Evolutionary conservation across 2,329 filamentous ascomycete species (phyloP).

Genomic region (Gnomoniopsis sp.): DNA sequence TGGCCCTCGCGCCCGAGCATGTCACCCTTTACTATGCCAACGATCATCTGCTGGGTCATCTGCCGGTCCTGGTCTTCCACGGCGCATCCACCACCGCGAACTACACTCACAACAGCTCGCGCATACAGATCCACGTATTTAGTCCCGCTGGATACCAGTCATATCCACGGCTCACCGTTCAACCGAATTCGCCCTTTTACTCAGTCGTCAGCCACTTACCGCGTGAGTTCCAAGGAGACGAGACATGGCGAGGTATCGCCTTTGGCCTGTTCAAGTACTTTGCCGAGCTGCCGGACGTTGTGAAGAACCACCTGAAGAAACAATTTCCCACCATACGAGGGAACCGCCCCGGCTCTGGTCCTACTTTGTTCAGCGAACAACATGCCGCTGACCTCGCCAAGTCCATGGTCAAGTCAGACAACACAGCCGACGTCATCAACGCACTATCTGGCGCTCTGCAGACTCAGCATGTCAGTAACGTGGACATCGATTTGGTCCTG

Average conservation of each 20-base stretch:
- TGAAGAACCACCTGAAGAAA: constrained; percentile 68
- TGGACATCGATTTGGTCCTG: constrained; percentile 84
- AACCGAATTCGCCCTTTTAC: constrained; percentile 88
- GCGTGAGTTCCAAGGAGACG: constrained; percentile 92
- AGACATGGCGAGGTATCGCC: constrained; percentile 84
- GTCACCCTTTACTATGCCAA: constrained; percentile 85
- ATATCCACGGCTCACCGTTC: constrained; percentile 87
- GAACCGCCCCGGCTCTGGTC: constrained; percentile 59
- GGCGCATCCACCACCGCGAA: constrained; percentile 87
- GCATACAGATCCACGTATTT: constrained; percentile 92
- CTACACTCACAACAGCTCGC: constrained; percentile 81
- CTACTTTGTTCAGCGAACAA: constrained; percentile 78
- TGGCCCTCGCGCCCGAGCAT: constrained; percentile 75
- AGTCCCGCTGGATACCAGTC: constrained; percentile 84
- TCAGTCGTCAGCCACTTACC: constrained; percentile 85
- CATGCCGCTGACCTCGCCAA: constrained; percentile 90
- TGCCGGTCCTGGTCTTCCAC: constrained; percentile 86
- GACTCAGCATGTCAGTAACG: constrained; percentile 77
- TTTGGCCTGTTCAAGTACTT: constrained; percentile 96
- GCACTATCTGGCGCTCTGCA: constrained; percentile 74
- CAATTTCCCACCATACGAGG: constrained; percentile 51
- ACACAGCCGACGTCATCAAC: constrained; percentile 67
- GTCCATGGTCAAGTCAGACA: constrained; percentile 78
- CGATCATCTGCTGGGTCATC: constrained; percentile 77
- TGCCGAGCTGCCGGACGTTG: constrained; percentile 72